A percentile compares a stretch with the other conserved stretches of the same genome.
Evolutionary conservation across 371 early-diverging fungal species (phyloP).

Genomic region (Syncephalis fuscata): DNA sequence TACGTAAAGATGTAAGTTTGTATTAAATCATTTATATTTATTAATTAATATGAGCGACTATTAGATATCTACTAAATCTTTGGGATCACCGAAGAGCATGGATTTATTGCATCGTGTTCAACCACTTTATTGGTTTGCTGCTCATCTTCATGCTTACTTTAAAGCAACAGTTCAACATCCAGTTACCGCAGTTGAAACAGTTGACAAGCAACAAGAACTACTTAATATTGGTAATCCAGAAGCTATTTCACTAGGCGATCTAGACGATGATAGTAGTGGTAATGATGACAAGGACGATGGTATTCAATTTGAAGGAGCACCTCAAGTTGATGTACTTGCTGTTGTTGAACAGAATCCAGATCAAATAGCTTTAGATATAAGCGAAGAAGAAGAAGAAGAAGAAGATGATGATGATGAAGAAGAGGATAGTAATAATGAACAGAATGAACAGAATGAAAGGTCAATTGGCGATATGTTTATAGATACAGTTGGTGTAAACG

Average conservation of each 20-base stretch:
- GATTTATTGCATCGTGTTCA: constrained; percentile 45
- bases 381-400: constrained; percentile 17
- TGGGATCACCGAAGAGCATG: constrained; percentile 61
- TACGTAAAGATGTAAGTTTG: constrained; percentile 44
- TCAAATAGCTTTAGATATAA: constrained; percentile 20
- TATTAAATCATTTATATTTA: too few species aligned
- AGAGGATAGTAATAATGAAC: too few species aligned
- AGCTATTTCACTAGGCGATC: background rate
- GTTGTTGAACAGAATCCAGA: constrained; percentile 11
- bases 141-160: constrained; percentile 85
- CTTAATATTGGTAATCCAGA: background rate
- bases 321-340: background rate
- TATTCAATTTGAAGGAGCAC: background rate
- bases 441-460: too few species aligned
- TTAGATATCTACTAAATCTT: constrained; percentile 36
- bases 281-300: background rate
- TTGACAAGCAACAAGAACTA: background rate
- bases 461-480: too few species aligned
- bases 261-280: background rate
- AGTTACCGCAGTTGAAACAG: background rate
- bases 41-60: too few species aligned
- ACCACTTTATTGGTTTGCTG: constrained; percentile 86
- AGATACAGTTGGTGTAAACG: background rate
- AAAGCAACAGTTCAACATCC: constrained; percentile 45
- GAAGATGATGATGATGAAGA: background rate